phyloP scores from a whole-genome alignment of 2,329 filamentous ascomycete genomes.

The Gaeumannomyces sp. region DNA sequence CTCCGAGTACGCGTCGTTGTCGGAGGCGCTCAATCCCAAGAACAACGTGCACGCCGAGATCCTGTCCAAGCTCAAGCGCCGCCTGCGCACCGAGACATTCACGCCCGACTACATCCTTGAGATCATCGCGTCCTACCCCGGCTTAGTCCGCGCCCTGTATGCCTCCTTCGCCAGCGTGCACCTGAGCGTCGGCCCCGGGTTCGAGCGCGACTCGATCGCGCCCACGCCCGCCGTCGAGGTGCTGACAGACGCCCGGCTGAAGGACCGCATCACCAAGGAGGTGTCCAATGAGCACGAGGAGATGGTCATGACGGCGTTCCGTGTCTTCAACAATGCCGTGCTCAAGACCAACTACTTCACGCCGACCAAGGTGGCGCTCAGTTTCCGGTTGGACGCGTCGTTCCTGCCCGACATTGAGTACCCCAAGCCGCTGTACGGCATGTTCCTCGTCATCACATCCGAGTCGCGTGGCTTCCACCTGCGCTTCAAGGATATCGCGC shows the following conservation, averaged over 20 bases:
- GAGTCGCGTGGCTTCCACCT: slow-evolving; percentile 97
- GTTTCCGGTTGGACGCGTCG: slow-evolving; percentile 83
- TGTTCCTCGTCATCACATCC: slow-evolving; percentile 97
- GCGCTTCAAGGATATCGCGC: slow-evolving; percentile 92
- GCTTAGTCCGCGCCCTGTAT: slow-evolving; percentile 81
- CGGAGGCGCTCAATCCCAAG: slow-evolving; percentile 69
- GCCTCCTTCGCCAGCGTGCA: slow-evolving; percentile 87
- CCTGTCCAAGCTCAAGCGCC: slow-evolving; percentile 89
- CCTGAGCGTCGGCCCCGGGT: slow-evolving; percentile 49
- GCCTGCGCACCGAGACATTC: slow-evolving; percentile 92
- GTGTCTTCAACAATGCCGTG: slow-evolving; percentile 87
- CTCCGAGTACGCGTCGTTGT: slow-evolving; percentile 84
- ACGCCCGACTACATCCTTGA: slow-evolving; percentile 97
- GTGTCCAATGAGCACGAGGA: slow-evolving; percentile 90
- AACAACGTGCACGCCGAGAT: slow-evolving; percentile 84
- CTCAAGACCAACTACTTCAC: slow-evolving; percentile 98
- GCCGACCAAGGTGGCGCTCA: slow-evolving; percentile 94
- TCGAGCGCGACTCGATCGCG: slow-evolving; percentile 43
- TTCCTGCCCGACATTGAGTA: slow-evolving; percentile 93
- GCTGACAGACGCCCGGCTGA: slow-evolving; percentile 67
- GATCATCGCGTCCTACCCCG: slow-evolving; percentile 88
- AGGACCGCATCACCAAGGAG: slow-evolving; percentile 72
- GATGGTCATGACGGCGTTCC: slow-evolving; percentile 96
- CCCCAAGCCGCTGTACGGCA: slow-evolving; percentile 86
- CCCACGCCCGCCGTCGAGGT: slow-evolving; percentile 58